These are phyloP conservation scores for Pleurotus ostreatus DNA, from an alignment of 768 basidiomycete species.

Conservation along the genomic window DNA sequence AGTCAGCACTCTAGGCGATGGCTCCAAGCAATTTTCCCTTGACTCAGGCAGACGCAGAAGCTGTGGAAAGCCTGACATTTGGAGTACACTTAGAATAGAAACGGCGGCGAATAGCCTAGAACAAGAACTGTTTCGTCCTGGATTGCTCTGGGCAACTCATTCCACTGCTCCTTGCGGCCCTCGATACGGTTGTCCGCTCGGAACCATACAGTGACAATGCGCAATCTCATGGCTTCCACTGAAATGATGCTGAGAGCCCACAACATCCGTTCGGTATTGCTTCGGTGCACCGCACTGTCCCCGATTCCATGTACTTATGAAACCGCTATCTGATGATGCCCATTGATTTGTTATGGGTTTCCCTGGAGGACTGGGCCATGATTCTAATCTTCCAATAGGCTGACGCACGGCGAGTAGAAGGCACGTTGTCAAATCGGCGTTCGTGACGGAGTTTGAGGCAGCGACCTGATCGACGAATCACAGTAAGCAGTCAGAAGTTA, in stretches of 20 bases:
- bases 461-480: neutral
- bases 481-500: neutral
- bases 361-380: neutral
- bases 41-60: too few species aligned
- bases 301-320: neutral
- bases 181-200: constrained; percentile 5
- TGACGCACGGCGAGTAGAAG: constrained; percentile 5
- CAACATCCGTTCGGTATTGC: neutral
- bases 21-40: too few species aligned
- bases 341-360: neutral
- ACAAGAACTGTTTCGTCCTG: neutral
- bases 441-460: too few species aligned
- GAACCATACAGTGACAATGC: neutral
- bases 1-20: neutral
- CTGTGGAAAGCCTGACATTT: too few species aligned
- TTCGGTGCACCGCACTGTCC: constrained; percentile 7
- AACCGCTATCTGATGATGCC: neutral
- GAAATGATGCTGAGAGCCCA: neutral
- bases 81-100: neutral
- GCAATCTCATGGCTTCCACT: neutral
- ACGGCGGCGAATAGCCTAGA: neutral
- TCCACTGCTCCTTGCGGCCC: neutral
- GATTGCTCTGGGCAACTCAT: constrained; percentile 6
- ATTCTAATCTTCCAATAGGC: constrained; percentile 1
- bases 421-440: neutral